These are phyloP conservation scores for Lizonia empirigonia DNA, from an alignment of 2,329 filamentous ascomycete genomes.

Conservation along the genomic window DNA sequence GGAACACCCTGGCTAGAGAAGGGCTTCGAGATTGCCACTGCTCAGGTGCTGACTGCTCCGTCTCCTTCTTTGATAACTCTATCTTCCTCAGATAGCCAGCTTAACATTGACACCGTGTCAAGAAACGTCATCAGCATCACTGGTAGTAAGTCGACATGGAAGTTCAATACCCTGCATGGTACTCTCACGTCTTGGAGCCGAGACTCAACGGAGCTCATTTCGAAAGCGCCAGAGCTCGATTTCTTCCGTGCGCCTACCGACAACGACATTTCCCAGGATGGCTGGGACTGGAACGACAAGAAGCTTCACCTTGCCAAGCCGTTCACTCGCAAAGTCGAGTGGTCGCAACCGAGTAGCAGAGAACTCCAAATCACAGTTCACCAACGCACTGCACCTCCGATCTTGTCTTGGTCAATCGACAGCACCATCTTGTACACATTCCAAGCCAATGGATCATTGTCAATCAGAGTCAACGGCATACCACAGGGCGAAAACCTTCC, in stretches of 20 bases:
- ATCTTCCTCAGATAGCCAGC: constrained; percentile 51
- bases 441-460: constrained; percentile 51
- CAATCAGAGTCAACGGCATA: constrained; percentile 54
- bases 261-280: constrained; percentile 63
- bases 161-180: constrained; percentile 59
- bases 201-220: constrained; percentile 38
- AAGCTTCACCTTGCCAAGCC: constrained; percentile 36
- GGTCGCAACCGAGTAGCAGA: constrained; percentile 40
- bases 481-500: constrained; percentile 59
- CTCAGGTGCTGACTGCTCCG: constrained; percentile 36
- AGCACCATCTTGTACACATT: constrained; percentile 60
- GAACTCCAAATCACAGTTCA: constrained; percentile 50
- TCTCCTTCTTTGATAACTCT: constrained; percentile 18
- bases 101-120: constrained; percentile 32
- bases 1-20: constrained; percentile 38
- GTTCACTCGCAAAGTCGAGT: constrained; percentile 36
- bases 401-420: constrained; percentile 61
- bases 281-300: constrained; percentile 61
- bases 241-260: constrained; percentile 71
- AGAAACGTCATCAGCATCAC: constrained; percentile 31
- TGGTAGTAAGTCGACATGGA: constrained; percentile 52
- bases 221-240: constrained; percentile 49
- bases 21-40: constrained; percentile 47
- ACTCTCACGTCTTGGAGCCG: constrained; percentile 48
- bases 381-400: constrained; percentile 62